Percentiles rank a stretch among this genome's conserved stretches.
Conservation (phyloP, 1,284 basidiomycete genomes). For the Coniferiporia sulphurascens region DNA sequence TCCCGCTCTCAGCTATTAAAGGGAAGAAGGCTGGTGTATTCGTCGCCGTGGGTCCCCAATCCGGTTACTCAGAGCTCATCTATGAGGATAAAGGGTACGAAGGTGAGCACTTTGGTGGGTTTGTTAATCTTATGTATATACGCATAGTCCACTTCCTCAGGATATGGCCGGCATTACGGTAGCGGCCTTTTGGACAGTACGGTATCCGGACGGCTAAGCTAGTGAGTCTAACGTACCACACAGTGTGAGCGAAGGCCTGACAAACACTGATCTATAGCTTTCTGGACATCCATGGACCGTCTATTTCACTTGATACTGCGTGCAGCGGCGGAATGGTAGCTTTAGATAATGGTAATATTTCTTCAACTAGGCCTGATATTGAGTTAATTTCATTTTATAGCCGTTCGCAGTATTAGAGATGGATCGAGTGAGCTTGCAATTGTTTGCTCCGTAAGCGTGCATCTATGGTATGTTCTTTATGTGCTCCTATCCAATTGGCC, state of each 20-base stretch:
- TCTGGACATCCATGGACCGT: constrained; percentile 34
- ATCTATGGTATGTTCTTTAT: constrained; percentile 25
- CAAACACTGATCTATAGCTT: constrained; percentile 22
- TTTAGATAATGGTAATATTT: constrained; percentile 29
- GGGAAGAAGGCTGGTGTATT: constrained; percentile 32
- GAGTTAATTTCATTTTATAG: constrained; percentile 17
- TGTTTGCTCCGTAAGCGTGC: constrained; percentile 31
- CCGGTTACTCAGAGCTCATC: constrained; percentile 29
- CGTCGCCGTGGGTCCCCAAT: constrained; percentile 28
- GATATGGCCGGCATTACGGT: constrained; percentile 31
- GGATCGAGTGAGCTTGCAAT: constrained; percentile 33
- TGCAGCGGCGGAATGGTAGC: constrained; percentile 34
- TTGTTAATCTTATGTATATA: background rate
- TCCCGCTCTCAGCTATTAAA: constrained; percentile 30
- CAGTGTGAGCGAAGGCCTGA: background rate
- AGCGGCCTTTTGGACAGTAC: constrained; percentile 31
- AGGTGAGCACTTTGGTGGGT: constrained; percentile 20
- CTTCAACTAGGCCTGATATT: background rate
- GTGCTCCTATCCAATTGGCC: constrained; percentile 3
- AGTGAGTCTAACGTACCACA: constrained; percentile 24
- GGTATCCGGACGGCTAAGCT: constrained; percentile 32
- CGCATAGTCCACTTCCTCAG: constrained; percentile 17
- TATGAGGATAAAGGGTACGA: constrained; percentile 30
- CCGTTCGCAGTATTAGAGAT: constrained; percentile 30
- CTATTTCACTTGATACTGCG: constrained; percentile 32